Conservation (phyloP, 352 stramenopile genomes). For the Phytophthora podocarpi region DNA sequence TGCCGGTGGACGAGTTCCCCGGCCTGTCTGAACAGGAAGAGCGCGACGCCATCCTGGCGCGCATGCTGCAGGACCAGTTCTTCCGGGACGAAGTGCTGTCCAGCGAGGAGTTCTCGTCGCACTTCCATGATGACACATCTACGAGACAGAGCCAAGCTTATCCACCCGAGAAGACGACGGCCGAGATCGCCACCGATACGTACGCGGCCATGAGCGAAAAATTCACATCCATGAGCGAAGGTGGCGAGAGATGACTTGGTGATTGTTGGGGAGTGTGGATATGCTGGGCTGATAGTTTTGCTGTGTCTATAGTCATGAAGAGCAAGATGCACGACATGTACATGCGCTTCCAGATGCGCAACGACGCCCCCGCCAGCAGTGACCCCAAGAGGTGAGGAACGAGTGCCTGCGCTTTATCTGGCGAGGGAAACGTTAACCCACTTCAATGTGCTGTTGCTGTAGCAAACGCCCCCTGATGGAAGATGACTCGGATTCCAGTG, state of each 20-base stretch:
- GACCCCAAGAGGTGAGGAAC: slow-evolving; percentile 69
- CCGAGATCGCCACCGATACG: slow-evolving; percentile 76
- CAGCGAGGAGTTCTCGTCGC: slow-evolving; percentile 73
- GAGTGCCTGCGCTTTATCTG: background rate
- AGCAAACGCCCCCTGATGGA: slow-evolving; percentile 79
- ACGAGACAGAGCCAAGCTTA: slow-evolving; percentile 21
- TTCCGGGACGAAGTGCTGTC: slow-evolving; percentile 77
- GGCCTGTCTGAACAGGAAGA: slow-evolving; percentile 69
- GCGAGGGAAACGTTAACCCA: background rate
- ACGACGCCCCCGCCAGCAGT: slow-evolving; percentile 46
- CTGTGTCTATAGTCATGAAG: slow-evolving; percentile 61
- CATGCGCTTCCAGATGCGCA: slow-evolving; percentile 78
- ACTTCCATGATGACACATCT: slow-evolving; percentile 54
- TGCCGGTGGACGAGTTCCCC: slow-evolving; percentile 41
- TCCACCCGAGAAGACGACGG: slow-evolving; percentile 65
- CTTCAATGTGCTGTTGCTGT: slow-evolving; percentile 9
- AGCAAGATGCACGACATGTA: slow-evolving; percentile 86
- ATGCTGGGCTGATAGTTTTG: slow-evolving; percentile 8
- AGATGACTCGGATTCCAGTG: slow-evolving; percentile 70
- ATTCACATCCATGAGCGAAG: slow-evolving; percentile 80
- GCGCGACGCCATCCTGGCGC: slow-evolving; percentile 69
- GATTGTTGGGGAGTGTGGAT: background rate
- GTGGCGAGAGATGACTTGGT: slow-evolving; percentile 11
- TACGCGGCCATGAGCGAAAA: slow-evolving; percentile 72
- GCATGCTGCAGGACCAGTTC: slow-evolving; percentile 87